phyloP scores from a whole-genome alignment of 2,329 filamentous ascomycete species.

The Zasmidium angulare region DNA sequence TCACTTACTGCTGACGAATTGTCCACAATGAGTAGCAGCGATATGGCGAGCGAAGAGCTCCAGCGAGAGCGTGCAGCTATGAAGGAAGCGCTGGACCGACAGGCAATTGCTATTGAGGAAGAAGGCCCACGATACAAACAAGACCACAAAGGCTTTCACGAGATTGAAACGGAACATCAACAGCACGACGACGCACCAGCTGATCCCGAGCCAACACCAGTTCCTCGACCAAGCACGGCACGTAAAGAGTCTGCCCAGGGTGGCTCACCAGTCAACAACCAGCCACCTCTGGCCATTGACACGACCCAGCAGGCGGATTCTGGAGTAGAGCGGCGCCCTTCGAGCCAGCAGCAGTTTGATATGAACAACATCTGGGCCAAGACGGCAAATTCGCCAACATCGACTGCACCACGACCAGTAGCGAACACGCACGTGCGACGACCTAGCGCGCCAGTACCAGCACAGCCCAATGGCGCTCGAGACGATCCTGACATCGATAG shows the following conservation, averaged over 20 bases:
- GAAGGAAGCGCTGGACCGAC: slow-evolving; percentile 75
- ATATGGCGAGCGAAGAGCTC: slow-evolving; percentile 88
- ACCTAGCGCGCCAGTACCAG: slow-evolving; percentile 32
- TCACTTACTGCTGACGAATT: slow-evolving; percentile 72
- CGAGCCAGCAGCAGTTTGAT: slow-evolving; percentile 59
- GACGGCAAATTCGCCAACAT: slow-evolving; percentile 68
- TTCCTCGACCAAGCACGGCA: not conserved
- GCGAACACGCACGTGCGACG: slow-evolving; percentile 49
- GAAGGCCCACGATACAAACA: slow-evolving; percentile 76
- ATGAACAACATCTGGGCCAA: slow-evolving; percentile 83
- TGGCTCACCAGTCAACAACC: slow-evolving; percentile 9
- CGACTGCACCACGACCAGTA: slow-evolving; percentile 38
- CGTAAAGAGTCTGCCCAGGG: slow-evolving; percentile 2
- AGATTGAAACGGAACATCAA: slow-evolving; percentile 71
- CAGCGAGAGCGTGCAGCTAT: slow-evolving; percentile 75
- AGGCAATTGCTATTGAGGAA: slow-evolving; percentile 75
- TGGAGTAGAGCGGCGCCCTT: slow-evolving; percentile 34
- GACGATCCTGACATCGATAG: slow-evolving; percentile 89
- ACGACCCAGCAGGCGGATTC: slow-evolving; percentile 15
- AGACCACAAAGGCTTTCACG: slow-evolving; percentile 93
- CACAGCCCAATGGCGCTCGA: slow-evolving; percentile 55
- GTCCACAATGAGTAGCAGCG: slow-evolving; percentile 83
- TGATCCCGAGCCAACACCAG: not conserved
- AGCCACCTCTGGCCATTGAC: slow-evolving; percentile 21
- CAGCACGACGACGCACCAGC: not conserved